Base-by-base conservation (phyloP, 768 basidiomycete species). In the Boletus rubescentipes region DNA sequence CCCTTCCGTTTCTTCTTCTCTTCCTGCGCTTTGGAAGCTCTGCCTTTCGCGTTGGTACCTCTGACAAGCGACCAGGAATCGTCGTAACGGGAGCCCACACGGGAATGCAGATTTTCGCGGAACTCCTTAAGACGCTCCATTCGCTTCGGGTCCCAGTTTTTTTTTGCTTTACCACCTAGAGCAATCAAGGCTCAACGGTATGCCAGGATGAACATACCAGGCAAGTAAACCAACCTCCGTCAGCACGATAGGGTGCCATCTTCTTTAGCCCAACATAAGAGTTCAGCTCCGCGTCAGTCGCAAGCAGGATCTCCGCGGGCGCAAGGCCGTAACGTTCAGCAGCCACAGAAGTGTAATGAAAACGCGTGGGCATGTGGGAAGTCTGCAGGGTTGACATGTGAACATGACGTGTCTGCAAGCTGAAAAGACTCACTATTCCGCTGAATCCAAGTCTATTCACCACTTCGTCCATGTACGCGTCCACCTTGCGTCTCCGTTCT, bases 241-340 rank as follows among this genome's bases (percentile, higher is more conserved):
- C 78, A 42, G 82, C 77, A 39, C 91, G 84, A 70, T 98, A 98
- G 7, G 97, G 92, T 15, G 96, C 97, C 59, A 92, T 80, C 69
- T 89, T 89, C 73, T 92, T 96, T 62, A 98, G 76, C 40, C 88
- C 83, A 72, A 96, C 81, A 70, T 93, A 93, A 53, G 90, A 79
- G 73, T 98, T 99, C 45, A 99, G 80, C 67, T 99, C 97, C 51
- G 84, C 78, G 71, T 99, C 96, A 4, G 87, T 91, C 7, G 96
- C 94, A 64, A 92, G 79, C 23, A 99, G 78, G 58, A 98, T 91
- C 63, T 99, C 95, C 5, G 79, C 83, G 1, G 96, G 84, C 2
- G 85, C 81, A 38, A 99, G 82, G 2, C 81, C 84, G 70, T 79
- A 95, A 31, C 68, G 70, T 55, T 87, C 78, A 0, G 83, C 64